Percentiles rank a stretch among this genome's conserved stretches.
Conservation (phyloP, 306 rosid species). For the Dicorynia guianensis region DNA sequence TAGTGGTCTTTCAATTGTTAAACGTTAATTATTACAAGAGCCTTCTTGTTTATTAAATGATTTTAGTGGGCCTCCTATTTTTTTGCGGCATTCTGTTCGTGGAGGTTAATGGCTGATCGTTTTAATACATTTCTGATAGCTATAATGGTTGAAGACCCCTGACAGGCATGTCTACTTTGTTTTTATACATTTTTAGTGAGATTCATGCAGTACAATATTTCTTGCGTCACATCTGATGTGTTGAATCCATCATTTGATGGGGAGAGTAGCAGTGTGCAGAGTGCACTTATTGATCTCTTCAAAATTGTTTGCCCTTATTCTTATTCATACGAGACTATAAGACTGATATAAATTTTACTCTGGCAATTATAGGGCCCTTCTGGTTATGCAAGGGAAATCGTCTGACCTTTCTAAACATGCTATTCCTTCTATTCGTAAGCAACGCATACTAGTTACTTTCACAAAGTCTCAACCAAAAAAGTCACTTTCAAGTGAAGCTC, state of each 20-base stretch:
- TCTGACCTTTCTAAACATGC: constrained; percentile 79
- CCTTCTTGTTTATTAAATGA: neutral
- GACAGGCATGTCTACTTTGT: constrained; percentile 5
- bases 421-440: constrained; percentile 78
- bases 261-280: neutral
- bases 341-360: constrained; percentile 30
- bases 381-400: constrained; percentile 80
- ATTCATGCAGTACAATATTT: neutral
- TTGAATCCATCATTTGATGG: neutral
- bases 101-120: neutral
- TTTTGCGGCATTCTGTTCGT: constrained; percentile 6
- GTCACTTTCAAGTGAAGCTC: constrained; percentile 61
- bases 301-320: constrained; percentile 1
- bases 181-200: neutral
- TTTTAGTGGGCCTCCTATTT: neutral
- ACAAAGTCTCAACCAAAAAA: constrained; percentile 74
- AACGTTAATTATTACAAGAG: neutral
- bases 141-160: neutral
- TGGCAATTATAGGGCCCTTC: constrained; percentile 66
- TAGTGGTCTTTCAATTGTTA: constrained; percentile 11
- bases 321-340: constrained; percentile 13
- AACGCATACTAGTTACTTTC: constrained; percentile 78
- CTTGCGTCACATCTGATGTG: neutral
- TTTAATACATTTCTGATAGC: constrained; percentile 8
- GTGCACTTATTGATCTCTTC: neutral